phyloP scores from a whole-genome alignment of 108 stramenopile genomes.

The Discostella pseudostelligera region DNA sequence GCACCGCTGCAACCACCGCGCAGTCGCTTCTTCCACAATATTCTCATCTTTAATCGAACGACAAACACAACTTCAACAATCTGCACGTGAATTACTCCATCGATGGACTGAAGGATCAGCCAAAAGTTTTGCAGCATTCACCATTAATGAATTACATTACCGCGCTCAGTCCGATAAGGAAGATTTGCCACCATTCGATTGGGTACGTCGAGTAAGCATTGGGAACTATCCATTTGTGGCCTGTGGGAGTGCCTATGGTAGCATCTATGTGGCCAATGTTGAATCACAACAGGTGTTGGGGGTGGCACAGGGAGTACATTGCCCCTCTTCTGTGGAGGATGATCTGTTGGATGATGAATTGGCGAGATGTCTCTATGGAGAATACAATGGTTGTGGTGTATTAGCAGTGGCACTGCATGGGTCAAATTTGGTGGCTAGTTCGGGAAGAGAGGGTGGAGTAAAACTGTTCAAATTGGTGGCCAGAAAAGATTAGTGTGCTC shows the following conservation, averaged over 20 bases:
- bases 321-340: conserved; percentile 1
- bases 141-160: conserved; percentile 32
- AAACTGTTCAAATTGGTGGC: conserved; percentile 33
- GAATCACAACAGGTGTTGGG: conserved; percentile 53
- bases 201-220: conserved; percentile 69
- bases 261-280: conserved; percentile 57
- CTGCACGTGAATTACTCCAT: conserved; percentile 23
- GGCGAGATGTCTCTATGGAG: conserved; percentile 40
- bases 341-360: conserved; percentile 31
- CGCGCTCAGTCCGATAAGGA: not conserved
- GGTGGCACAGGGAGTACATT: conserved; percentile 29
- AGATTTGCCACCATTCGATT: conserved; percentile 43
- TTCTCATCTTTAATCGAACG: conserved; percentile 1
- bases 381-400: conserved; percentile 64
- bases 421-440: conserved; percentile 41
- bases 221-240: conserved; percentile 67
- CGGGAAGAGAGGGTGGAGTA: conserved; percentile 66
- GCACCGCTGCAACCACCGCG: too few relatives aligned
- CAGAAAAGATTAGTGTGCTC: conserved; percentile 8
- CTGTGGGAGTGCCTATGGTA: conserved; percentile 62
- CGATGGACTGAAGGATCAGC: conserved; percentile 27
- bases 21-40: not conserved
- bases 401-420: conserved; percentile 48
- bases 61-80: conserved; percentile 2
- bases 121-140: conserved; percentile 21